These are phyloP conservation scores for Nadsonia starkeyi-henricii DNA, from an alignment of 1,139 yeast species.

Conservation along the genomic window DNA sequence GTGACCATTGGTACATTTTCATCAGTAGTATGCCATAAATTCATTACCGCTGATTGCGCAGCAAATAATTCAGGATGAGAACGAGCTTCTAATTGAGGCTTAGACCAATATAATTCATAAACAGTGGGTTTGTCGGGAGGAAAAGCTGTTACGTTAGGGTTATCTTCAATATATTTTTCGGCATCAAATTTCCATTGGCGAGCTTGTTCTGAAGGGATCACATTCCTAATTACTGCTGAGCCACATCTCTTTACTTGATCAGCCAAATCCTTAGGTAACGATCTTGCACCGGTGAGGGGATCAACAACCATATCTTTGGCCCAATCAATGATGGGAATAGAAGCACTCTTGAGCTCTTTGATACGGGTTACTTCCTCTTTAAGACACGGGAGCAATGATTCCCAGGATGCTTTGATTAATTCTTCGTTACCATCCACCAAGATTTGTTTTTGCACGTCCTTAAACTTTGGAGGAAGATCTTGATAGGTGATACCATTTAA, in stretches of 20 bases:
- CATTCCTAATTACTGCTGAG: slow-evolving; percentile 22
- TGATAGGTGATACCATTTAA: background rate
- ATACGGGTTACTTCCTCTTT: background rate
- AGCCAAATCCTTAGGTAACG: background rate
- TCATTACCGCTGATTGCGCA: slow-evolving; percentile 23
- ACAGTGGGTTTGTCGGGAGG: slow-evolving; percentile 24
- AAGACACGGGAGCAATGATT: background rate
- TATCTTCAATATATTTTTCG: slow-evolving; percentile 16
- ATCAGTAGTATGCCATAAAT: slow-evolving; percentile 25
- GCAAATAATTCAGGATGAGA: slow-evolving; percentile 28
- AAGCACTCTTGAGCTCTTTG: background rate
- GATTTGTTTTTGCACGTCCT: background rate
- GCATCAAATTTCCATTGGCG: slow-evolving; percentile 16
- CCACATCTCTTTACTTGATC: slow-evolving; percentile 17
- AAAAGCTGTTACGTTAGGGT: slow-evolving; percentile 8
- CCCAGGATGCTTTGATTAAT: background rate
- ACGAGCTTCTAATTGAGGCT: slow-evolving; percentile 31
- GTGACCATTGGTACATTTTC: slow-evolving; percentile 21
- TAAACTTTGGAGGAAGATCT: background rate
- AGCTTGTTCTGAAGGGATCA: slow-evolving; percentile 21
- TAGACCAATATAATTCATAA: slow-evolving; percentile 32
- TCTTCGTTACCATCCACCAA: background rate
- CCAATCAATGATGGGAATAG: background rate
- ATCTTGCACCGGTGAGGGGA: background rate
- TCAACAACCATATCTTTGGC: background rate